A percentile compares a stretch with the other conserved stretches of the same genome.
Evolutionary conservation across 1,139 yeast genomes (phyloP).

Genomic region (Spathaspora sp.): DNA sequence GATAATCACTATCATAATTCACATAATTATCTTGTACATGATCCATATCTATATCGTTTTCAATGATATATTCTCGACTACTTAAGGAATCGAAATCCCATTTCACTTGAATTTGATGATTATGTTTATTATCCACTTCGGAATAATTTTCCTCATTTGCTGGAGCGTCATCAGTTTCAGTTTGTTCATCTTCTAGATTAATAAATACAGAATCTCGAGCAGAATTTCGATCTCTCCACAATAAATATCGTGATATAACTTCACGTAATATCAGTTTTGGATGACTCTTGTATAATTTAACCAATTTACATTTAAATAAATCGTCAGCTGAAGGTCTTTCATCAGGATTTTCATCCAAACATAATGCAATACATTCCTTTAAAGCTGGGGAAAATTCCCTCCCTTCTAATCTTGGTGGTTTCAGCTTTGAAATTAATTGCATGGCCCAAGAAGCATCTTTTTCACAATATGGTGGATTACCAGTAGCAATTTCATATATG

Average conservation of each 20-base stretch:
- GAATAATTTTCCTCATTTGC: slow-evolving; percentile 16
- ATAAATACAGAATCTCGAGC: slow-evolving; percentile 50
- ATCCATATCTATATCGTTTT: slow-evolving; percentile 57
- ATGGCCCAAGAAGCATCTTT: slow-evolving; percentile 94
- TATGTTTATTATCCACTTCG: slow-evolving; percentile 13
- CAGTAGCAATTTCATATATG: slow-evolving; percentile 90
- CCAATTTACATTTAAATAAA: slow-evolving; percentile 68
- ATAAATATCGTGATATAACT: slow-evolving; percentile 72
- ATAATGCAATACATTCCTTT: slow-evolving; percentile 87
- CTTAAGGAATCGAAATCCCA: slow-evolving; percentile 87
- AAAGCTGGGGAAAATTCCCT: slow-evolving; percentile 71
- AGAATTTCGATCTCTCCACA: slow-evolving; percentile 71
- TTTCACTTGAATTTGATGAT: slow-evolving; percentile 58
- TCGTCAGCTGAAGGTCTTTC: slow-evolving; percentile 90
- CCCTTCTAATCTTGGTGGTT: slow-evolving; percentile 94
- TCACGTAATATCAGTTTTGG: slow-evolving; percentile 69
- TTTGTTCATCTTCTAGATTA: slow-evolving; percentile 30
- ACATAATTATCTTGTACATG: slow-evolving; percentile 43
- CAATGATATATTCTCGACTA: slow-evolving; percentile 68
- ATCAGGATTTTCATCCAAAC: slow-evolving; percentile 90
- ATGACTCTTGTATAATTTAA: slow-evolving; percentile 57
- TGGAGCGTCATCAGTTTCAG: slow-evolving; percentile 9
- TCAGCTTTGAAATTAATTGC: slow-evolving; percentile 87
- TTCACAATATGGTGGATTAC: slow-evolving; percentile 96
- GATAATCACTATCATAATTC: slow-evolving; percentile 30